Evolutionary conservation across 176 grass and related monocot genomes (phyloP).

Genomic region (Juncus effusus): DNA sequence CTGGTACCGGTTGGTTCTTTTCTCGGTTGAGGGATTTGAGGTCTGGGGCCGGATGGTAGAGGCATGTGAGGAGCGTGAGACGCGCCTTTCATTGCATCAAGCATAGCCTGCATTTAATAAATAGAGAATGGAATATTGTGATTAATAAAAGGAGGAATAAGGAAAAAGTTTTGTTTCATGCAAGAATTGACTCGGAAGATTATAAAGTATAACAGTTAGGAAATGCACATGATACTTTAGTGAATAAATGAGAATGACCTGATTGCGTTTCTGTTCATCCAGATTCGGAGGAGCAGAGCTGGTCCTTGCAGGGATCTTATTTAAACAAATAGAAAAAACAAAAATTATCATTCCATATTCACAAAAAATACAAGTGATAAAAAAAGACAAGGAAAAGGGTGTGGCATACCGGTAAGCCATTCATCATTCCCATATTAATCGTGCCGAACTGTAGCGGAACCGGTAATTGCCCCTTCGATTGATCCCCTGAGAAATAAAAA

Average conservation of each 20-base stretch:
- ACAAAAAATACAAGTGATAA: slow-evolving; percentile 4
- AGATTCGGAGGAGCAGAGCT: slow-evolving; percentile 97
- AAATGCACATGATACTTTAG: neutral
- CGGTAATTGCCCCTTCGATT: slow-evolving; percentile 31
- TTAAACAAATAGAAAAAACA: slow-evolving; percentile 13
- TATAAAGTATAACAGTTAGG: too few species aligned
- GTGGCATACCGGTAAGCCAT: slow-evolving; percentile 54
- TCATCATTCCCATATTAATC: slow-evolving; percentile 58
- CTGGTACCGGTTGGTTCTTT: slow-evolving; percentile 10
- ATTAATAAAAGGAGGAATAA: neutral
- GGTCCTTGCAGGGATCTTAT: slow-evolving; percentile 91
- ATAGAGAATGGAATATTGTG: slow-evolving; percentile 20
- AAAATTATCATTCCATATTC: neutral
- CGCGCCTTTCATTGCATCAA: slow-evolving; percentile 39
- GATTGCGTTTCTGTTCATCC: slow-evolving; percentile 79
- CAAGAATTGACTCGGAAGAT: too few species aligned
- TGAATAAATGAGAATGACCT: slow-evolving; percentile 41
- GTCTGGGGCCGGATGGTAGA: slow-evolving; percentile 46
- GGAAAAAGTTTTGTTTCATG: slow-evolving; percentile 35
- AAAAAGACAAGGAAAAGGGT: slow-evolving; percentile 10
- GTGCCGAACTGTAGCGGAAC: slow-evolving; percentile 83
- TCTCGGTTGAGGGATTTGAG: slow-evolving; percentile 30
- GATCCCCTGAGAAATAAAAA: slow-evolving; percentile 52
- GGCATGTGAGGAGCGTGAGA: slow-evolving; percentile 31
- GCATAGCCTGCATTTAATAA: slow-evolving; percentile 35